These are phyloP conservation scores for Calonectria naviculata DNA, from an alignment of 2,329 filamentous ascomycete species.

Conservation along the genomic window DNA sequence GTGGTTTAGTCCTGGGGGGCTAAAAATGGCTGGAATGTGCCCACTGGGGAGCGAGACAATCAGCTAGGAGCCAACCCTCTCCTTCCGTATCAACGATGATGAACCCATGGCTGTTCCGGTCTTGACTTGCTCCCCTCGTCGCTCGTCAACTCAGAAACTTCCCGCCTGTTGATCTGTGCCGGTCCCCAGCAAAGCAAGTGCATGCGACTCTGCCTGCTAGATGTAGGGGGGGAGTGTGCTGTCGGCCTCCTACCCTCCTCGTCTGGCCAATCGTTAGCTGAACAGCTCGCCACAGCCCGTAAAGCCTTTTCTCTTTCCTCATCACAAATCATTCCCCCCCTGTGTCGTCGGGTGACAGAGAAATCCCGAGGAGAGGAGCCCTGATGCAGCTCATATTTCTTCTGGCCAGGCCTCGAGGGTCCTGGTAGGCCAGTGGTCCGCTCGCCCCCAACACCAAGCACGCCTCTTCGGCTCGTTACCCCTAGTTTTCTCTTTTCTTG, in stretches of 20 bases:
- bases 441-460: not conserved
- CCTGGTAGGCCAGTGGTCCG: not conserved
- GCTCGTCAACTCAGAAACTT: not conserved
- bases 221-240: not conserved
- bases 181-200: not conserved
- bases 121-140: not conserved
- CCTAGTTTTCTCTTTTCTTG: not conserved
- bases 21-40: not conserved
- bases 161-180: not conserved
- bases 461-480: not conserved
- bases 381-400: not conserved
- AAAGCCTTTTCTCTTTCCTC: not conserved
- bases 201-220: not conserved
- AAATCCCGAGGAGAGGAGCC: not conserved
- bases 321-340: not conserved
- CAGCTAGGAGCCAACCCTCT: not conserved
- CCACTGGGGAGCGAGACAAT: not conserved
- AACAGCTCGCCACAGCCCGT: not conserved
- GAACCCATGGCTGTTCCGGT: not conserved
- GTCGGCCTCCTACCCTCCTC: not conserved
- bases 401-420: not conserved
- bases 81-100: no score
- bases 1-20: not conserved
- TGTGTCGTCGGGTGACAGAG: not conserved
- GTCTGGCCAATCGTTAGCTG: not conserved